Evolutionary conservation across 2,329 filamentous ascomycete genomes (phyloP), one percentile per base, ranked within the genome.

Genomic region (Fusarium equiseti): DNA sequence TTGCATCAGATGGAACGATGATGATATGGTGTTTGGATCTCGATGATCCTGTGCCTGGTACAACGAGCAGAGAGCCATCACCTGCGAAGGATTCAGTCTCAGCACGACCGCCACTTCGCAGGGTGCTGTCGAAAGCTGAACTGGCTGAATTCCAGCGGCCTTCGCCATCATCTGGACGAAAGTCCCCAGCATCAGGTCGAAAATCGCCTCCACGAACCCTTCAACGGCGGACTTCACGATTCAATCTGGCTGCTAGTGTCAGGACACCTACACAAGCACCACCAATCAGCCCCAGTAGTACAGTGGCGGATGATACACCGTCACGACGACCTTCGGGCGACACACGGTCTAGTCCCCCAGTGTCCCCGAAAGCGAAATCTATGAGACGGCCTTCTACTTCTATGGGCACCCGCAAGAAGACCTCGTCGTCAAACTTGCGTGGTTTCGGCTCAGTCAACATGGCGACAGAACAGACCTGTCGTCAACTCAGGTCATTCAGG

Each of bases 61-160:
- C 82, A 42, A 76, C 78, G 70, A 85, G 81, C 75, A 83, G 86
- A 68, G 87, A 88, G 63, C 82, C 86, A 9, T 89, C 87, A 1
- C 87, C 87, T 2, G 80, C 82, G 27, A 88, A 88, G 73, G 83
- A 85, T 6, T 72, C 73, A 22, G 83, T 87, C 3, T 84, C 88
- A 2, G 84, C 86, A 40, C 90, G 90, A 31, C 92, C 91, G 38
- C 95, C 95, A 6, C 82, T 98, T 35, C 88, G 96, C 56, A 92
- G 93, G 59, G 92, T 99, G 11, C 84, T 98, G 32, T 97, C 95
- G 3, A 94, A 92, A 73, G 91, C 92, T 1, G 95, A 98, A 75
- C 83, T 98, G 43, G 92, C 94, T 11, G 93, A 95, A 66, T 95
- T 97, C 66, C 88, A 89, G 68, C 82, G 88, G 7, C 82, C 86